Evolutionary conservation across 2,329 filamentous ascomycete genomes (phyloP).

Genomic region (Pleurostoma richardsiae): DNA sequence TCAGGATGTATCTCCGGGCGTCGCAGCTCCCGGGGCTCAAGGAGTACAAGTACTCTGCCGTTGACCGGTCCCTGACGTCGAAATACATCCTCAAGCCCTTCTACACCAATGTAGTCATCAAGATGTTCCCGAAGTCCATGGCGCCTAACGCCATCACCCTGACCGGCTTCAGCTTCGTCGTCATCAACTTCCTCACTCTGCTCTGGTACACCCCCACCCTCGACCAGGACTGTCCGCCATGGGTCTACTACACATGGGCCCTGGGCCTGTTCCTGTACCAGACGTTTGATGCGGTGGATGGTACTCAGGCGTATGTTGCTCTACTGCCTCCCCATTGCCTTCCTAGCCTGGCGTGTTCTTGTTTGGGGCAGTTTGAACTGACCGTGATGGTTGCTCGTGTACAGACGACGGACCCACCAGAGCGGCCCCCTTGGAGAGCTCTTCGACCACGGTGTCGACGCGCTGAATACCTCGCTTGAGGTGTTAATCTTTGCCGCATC

Average conservation of each 20-base stretch:
- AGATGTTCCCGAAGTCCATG: conserved; percentile 93
- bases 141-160: conserved; percentile 85
- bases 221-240: conserved; percentile 86
- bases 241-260: conserved; percentile 94
- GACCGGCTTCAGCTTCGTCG: conserved; percentile 83
- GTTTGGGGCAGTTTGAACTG: too few relatives aligned
- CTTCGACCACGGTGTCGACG: conserved; percentile 97
- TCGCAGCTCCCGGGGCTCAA: conserved; percentile 82
- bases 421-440: conserved; percentile 92
- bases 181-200: conserved; percentile 84
- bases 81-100: conserved; percentile 96
- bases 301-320: conserved; percentile 76
- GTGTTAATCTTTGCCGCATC: conserved; percentile 86
- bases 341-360: too few relatives aligned
- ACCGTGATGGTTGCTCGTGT: conserved; percentile 6
- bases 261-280: conserved; percentile 91
- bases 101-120: conserved; percentile 91
- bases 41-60: conserved; percentile 90
- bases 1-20: conserved; percentile 88
- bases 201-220: conserved; percentile 95
- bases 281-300: conserved; percentile 97
- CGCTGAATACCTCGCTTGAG: conserved; percentile 91
- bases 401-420: conserved; percentile 78
- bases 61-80: conserved; percentile 86
- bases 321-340: background rate